These are phyloP conservation scores for Pestalotiopsis fici DNA, from an alignment of 2,329 filamentous ascomycete genomes.

Conservation along the genomic window DNA sequence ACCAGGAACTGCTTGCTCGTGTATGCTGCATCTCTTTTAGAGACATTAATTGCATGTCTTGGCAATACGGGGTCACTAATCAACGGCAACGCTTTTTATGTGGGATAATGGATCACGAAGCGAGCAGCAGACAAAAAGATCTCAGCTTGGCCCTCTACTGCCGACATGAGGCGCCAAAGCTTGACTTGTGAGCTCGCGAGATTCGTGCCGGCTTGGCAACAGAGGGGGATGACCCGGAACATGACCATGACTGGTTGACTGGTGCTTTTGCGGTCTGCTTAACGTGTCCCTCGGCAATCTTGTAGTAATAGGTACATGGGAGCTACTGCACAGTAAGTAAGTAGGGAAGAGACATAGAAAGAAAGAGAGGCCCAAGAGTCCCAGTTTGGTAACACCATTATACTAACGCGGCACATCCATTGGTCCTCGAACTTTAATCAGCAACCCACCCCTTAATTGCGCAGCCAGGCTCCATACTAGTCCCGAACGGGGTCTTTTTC, in stretches of 20 bases:
- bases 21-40: background rate
- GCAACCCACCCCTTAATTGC: constrained; percentile 7
- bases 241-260: background rate
- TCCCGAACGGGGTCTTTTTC: background rate
- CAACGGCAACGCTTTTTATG: background rate
- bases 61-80: background rate
- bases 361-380: background rate
- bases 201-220: background rate
- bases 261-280: background rate
- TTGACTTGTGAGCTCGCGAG: background rate
- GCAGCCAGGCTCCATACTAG: background rate
- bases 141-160: background rate
- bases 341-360: too few relatives aligned
- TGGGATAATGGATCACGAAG: background rate
- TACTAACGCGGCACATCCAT: background rate
- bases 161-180: background rate
- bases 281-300: background rate
- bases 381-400: background rate
- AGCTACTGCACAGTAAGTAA: too few relatives aligned
- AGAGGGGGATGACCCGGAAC: background rate
- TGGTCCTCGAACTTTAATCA: constrained; percentile 4
- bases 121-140: background rate
- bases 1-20: background rate
- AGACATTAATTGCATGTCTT: background rate
- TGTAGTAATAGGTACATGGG: too few relatives aligned